phyloP scores from a whole-genome alignment of 139 green algal genomes.

The Volvox africanus region DNA sequence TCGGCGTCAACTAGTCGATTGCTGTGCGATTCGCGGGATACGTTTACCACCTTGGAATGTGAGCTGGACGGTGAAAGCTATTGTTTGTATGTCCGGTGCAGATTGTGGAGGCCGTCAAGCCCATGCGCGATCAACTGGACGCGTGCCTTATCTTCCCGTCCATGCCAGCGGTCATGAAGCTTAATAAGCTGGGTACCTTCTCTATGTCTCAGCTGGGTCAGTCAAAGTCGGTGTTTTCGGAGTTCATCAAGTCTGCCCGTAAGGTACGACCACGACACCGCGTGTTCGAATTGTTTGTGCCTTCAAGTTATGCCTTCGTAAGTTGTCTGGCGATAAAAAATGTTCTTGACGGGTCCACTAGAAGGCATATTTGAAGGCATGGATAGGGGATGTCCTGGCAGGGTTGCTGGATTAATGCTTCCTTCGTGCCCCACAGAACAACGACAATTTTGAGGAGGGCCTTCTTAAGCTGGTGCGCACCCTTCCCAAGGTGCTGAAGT shows the following conservation, averaged over 20 bases:
- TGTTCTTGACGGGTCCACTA: no score
- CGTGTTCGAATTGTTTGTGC: no score
- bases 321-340: no score
- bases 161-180: slow-evolving; percentile 98
- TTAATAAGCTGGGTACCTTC: slow-evolving; percentile 99
- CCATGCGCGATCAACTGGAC: slow-evolving; percentile 88
- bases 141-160: slow-evolving; percentile 99
- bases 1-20: no score
- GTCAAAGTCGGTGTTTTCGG: slow-evolving; percentile 93
- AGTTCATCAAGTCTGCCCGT: slow-evolving; percentile 94
- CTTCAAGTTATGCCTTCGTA: no score
- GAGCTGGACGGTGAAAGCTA: no score
- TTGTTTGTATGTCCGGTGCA: slow-evolving; percentile 21
- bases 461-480: slow-evolving; percentile 98
- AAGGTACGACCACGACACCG: slow-evolving; percentile 17
- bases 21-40: no score
- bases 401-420: no score
- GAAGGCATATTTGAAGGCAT: no score
- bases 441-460: slow-evolving; percentile 98
- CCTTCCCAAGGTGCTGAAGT: slow-evolving; percentile 89
- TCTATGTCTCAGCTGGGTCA: slow-evolving; percentile 97
- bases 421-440: slow-evolving; percentile 71
- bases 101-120: slow-evolving; percentile 90
- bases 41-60: no score
- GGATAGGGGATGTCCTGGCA: no score